Conservation (phyloP, 1,139 yeast species). For the Yarrowia galli region DNA sequence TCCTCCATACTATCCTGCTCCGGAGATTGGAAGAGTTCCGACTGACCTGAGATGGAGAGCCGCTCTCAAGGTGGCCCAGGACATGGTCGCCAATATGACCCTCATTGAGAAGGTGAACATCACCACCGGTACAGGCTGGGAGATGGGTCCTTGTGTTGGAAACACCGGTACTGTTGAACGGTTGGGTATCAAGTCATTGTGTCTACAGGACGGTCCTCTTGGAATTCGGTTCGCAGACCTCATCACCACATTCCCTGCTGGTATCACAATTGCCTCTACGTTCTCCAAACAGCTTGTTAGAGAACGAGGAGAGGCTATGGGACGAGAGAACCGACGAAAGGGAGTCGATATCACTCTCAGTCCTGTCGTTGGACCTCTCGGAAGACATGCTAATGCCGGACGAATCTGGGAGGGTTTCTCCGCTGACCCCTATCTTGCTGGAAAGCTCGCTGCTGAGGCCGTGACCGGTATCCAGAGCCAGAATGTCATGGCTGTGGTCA, state of each 20-base stretch:
- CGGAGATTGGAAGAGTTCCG: constrained; percentile 42
- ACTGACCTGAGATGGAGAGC: constrained; percentile 58
- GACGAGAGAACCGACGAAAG: constrained; percentile 61
- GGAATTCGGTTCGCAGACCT: constrained; percentile 63
- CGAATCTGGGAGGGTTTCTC: constrained; percentile 74
- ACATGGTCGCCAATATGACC: constrained; percentile 62
- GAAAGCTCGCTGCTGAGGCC: constrained; percentile 62
- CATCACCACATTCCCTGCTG: constrained; percentile 68
- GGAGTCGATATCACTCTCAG: constrained; percentile 69
- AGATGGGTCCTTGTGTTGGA: constrained; percentile 69
- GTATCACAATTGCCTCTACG: constrained; percentile 65
- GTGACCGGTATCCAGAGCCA: constrained; percentile 65
- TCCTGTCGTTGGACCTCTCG: constrained; percentile 71
- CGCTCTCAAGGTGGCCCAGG: constrained; percentile 64
- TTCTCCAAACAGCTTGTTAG: constrained; percentile 62
- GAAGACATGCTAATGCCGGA: constrained; percentile 68
- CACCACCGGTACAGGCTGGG: constrained; percentile 74
- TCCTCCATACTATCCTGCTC: constrained; percentile 28
- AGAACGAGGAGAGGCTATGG: constrained; percentile 64
- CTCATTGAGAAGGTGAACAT: constrained; percentile 66
- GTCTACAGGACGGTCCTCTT: constrained; percentile 71
- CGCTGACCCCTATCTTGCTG: constrained; percentile 68
- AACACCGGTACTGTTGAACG: constrained; percentile 68
- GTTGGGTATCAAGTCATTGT: constrained; percentile 62
- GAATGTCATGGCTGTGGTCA: constrained; percentile 63